Percentiles rank a stretch among this genome's conserved stretches.
Conservation (phyloP, 495 filamentous ascomycete species). For the Xylaria sp. region DNA sequence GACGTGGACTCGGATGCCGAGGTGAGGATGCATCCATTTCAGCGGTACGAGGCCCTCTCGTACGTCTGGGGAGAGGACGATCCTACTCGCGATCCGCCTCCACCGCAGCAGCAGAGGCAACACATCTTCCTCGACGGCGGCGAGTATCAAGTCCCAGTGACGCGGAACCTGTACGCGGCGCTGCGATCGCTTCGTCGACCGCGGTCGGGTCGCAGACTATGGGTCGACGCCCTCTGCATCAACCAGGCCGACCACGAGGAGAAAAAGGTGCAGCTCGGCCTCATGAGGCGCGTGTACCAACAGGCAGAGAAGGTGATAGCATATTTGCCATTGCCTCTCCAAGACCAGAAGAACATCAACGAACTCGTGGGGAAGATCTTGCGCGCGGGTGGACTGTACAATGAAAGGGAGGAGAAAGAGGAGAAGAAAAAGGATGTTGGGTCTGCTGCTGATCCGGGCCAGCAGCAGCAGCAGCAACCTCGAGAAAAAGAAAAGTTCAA, state of each 20-base stretch:
- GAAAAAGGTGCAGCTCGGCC: constrained; percentile 21
- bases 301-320: constrained; percentile 8
- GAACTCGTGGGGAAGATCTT: not conserved
- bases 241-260: constrained; percentile 29
- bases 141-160: not conserved
- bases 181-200: not conserved
- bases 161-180: not conserved
- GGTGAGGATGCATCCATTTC: not conserved
- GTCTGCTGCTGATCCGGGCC: not conserved
- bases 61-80: constrained; percentile 30
- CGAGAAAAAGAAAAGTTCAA: not conserved
- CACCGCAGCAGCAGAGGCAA: not conserved
- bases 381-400: not conserved
- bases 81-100: not conserved
- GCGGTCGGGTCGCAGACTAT: constrained; percentile 7
- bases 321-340: not conserved
- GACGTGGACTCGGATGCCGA: not conserved
- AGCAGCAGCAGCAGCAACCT: not conserved
- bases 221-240: constrained; percentile 34
- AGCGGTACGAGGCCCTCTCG: constrained; percentile 29
- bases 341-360: constrained; percentile 5
- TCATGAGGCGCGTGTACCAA: constrained; percentile 30
- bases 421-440: not conserved
- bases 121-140: constrained; percentile 19
- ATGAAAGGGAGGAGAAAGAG: not conserved